Evolutionary conservation across 2,329 filamentous ascomycete genomes (phyloP).

Genomic region (Colletotrichum sojae): DNA sequence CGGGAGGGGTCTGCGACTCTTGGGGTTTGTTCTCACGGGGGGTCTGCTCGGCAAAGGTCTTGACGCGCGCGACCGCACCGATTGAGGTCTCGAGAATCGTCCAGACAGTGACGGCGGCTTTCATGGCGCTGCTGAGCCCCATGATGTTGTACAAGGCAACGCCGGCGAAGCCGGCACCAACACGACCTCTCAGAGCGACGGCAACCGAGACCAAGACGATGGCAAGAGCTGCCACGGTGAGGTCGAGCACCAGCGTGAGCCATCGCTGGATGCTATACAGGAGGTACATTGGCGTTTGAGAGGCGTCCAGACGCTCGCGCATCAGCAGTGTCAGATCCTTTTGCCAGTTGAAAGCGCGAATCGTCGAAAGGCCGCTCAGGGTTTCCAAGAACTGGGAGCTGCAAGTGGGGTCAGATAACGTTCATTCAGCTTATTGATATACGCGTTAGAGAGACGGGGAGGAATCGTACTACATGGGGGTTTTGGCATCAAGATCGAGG

Average conservation of each 20-base stretch:
- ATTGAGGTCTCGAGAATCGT: slow-evolving; percentile 54
- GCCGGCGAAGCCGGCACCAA: slow-evolving; percentile 50
- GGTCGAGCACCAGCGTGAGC: slow-evolving; percentile 62
- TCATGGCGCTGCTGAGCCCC: slow-evolving; percentile 47
- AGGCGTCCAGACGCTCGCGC: slow-evolving; percentile 55
- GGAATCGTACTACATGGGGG: slow-evolving; percentile 65
- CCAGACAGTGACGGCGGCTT: slow-evolving; percentile 51
- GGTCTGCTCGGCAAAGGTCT: slow-evolving; percentile 47
- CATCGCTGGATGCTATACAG: slow-evolving; percentile 64
- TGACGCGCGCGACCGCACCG: slow-evolving; percentile 52
- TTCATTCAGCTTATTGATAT: too few species aligned
- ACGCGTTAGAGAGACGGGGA: too few species aligned
- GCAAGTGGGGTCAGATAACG: too few species aligned
- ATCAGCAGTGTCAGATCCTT: slow-evolving; percentile 53
- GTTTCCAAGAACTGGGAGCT: slow-evolving; percentile 53
- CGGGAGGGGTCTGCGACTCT: too few species aligned
- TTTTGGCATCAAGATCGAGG: slow-evolving; percentile 65
- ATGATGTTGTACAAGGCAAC: slow-evolving; percentile 47
- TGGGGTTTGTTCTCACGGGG: slow-evolving; percentile 44
- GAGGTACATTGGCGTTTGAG: slow-evolving; percentile 65
- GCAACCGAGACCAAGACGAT: slow-evolving; percentile 64
- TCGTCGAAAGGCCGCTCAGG: slow-evolving; percentile 60
- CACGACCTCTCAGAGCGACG: slow-evolving; percentile 51
- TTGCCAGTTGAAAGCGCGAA: slow-evolving; percentile 65
- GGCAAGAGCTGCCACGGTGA: slow-evolving; percentile 48